phyloP scores from a whole-genome alignment of 83 land plant species.

The Picea mariana region DNA sequence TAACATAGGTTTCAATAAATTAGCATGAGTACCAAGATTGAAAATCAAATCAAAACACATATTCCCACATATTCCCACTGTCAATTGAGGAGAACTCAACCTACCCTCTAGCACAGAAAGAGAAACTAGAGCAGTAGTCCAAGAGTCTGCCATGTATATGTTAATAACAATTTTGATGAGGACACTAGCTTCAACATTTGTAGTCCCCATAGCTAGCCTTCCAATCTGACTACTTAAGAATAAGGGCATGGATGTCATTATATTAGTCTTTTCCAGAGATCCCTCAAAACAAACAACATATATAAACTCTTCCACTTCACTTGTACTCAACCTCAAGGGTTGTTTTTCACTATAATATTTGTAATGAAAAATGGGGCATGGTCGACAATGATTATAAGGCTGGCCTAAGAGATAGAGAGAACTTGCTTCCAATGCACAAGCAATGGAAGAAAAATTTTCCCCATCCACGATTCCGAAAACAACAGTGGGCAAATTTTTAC shows the following conservation, averaged over 20 bases:
- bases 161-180: conserved; percentile 96
- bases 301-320: conserved; percentile 61
- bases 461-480: no score
- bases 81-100: conserved; percentile 57
- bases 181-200: conserved; percentile 97
- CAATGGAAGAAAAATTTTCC: no score
- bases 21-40: conserved; percentile 98
- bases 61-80: conserved; percentile 65
- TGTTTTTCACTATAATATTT: no score
- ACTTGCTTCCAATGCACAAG: no score
- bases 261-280: conserved; percentile 42
- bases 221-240: conserved; percentile 59
- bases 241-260: conserved; percentile 40
- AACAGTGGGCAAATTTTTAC: no score
- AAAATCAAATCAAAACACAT: conserved; percentile 96
- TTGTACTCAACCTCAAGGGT: no score
- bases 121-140: conserved; percentile 82
- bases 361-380: no score
- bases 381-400: no score
- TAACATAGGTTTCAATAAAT: conserved; percentile 83
- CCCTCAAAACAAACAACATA: conserved; percentile 88
- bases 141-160: conserved; percentile 87
- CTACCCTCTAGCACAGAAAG: conserved; percentile 92
- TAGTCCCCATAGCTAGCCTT: conserved; percentile 54
- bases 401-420: no score